Conservation (phyloP, 352 stramenopile species). For the Phytophthora quininea region DNA sequence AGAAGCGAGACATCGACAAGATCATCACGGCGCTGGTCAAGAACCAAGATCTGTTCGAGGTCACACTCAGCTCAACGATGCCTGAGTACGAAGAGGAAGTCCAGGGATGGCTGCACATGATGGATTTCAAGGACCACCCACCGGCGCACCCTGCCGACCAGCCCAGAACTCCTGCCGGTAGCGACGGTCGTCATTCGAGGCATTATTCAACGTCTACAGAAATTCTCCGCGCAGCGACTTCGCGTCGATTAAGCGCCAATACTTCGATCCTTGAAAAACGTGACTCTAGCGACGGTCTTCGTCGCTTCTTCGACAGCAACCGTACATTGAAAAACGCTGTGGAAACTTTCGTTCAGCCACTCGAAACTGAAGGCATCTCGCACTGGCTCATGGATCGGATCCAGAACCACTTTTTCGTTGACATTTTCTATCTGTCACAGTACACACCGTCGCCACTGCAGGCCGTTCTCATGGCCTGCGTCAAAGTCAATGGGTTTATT, state of each 20-base stretch:
- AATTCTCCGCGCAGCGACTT: constrained; percentile 45
- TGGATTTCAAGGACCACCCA: constrained; percentile 54
- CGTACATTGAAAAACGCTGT: constrained; percentile 14
- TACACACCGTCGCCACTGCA: constrained; percentile 49
- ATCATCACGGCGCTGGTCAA: constrained; percentile 74
- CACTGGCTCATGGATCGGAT: constrained; percentile 59
- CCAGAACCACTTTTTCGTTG: constrained; percentile 63
- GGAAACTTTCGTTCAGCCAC: constrained; percentile 6
- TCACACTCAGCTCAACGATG: constrained; percentile 57
- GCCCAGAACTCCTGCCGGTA: constrained; percentile 4
- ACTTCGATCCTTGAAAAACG: constrained; percentile 18
- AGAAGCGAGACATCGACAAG: constrained; percentile 68
- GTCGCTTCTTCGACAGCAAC: constrained; percentile 12
- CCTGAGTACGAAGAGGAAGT: constrained; percentile 72
- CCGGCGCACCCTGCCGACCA: constrained; percentile 7
- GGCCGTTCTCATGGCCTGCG: constrained; percentile 58
- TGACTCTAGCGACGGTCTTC: constrained; percentile 27
- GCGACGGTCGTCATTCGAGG: constrained; percentile 19
- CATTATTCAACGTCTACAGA: constrained; percentile 38
- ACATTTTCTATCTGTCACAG: constrained; percentile 70
- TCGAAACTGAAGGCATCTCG: constrained; percentile 39
- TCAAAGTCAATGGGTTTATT: constrained; percentile 61
- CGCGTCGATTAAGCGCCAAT: constrained; percentile 43
- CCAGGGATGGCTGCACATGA: constrained; percentile 76
- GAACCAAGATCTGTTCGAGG: constrained; percentile 70